Conservation (phyloP, 805 yeast species). For the Saccharomycopsis fermentans region DNA sequence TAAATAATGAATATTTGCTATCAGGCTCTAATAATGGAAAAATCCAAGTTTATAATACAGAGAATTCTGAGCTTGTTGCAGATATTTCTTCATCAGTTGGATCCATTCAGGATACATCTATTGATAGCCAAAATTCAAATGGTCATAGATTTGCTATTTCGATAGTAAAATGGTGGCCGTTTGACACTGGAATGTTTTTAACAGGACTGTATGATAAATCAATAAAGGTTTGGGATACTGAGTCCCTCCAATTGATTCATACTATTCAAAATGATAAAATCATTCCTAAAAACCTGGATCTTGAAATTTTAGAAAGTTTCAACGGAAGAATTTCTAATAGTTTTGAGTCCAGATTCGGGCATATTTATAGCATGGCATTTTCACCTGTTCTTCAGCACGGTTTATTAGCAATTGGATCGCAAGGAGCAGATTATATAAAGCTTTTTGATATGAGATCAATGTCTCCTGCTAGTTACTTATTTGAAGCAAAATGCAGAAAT, state of each 20-base stretch:
- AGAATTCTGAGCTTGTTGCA: conserved; percentile 21
- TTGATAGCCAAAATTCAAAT: background rate
- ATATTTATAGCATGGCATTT: conserved; percentile 34
- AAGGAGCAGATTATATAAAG: conserved; percentile 51
- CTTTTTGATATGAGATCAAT: conserved; percentile 66
- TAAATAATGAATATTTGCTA: conserved; percentile 37
- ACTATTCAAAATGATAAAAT: conserved; percentile 34
- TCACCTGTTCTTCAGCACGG: conserved; percentile 37
- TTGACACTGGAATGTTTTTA: conserved; percentile 77
- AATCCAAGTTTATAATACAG: conserved; percentile 56
- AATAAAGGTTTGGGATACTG: conserved; percentile 76
- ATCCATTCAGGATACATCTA: background rate
- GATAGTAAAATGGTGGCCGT: conserved; percentile 76
- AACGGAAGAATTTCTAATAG: background rate
- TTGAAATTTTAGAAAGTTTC: conserved; percentile 22
- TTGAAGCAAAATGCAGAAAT: conserved; percentile 48
- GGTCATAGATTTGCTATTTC: conserved; percentile 71
- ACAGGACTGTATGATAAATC: conserved; percentile 72
- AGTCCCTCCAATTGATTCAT: conserved; percentile 53
- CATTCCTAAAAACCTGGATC: conserved; percentile 2
- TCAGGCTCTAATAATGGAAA: conserved; percentile 70
- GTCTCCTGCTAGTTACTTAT: conserved; percentile 60
- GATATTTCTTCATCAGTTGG: conserved; percentile 11
- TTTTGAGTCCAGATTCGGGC: conserved; percentile 24
- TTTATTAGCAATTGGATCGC: conserved; percentile 60